phyloP scores from a whole-genome alignment of 2,329 filamentous ascomycete genomes.

The Ophiostoma sp. region DNA sequence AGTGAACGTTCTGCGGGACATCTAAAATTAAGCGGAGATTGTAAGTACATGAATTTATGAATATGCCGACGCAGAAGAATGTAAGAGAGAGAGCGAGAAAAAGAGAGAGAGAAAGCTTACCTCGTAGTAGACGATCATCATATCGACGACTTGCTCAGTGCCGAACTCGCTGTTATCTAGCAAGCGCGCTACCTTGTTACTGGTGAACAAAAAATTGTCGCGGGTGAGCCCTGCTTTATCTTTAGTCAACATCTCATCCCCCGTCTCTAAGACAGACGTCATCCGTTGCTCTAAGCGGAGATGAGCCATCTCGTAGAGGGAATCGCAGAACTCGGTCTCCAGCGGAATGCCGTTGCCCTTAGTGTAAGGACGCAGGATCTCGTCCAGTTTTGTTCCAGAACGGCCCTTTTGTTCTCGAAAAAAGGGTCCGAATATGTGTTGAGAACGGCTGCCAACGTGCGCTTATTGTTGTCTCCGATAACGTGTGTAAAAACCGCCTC shows the following conservation, averaged over 20 bases:
- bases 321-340: neutral
- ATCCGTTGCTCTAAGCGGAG: neutral
- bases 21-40: too few species aligned
- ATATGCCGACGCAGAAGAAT: too few species aligned
- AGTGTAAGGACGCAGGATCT: neutral
- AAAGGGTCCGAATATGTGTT: too few species aligned
- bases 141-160: neutral
- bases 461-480: neutral
- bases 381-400: neutral
- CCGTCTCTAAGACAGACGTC: neutral
- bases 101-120: too few species aligned
- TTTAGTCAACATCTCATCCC: too few species aligned
- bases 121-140: neutral
- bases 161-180: neutral
- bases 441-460: too few species aligned
- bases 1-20: neutral
- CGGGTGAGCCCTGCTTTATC: neutral
- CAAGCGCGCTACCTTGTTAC: neutral
- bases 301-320: neutral
- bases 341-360: neutral
- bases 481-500: neutral
- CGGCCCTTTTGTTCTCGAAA: neutral
- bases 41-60: too few species aligned
- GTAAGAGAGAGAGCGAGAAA: too few species aligned
- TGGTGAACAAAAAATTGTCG: too few species aligned